phyloP scores from a whole-genome alignment of 345 rosid species.

The Camelina sativa region DNA sequence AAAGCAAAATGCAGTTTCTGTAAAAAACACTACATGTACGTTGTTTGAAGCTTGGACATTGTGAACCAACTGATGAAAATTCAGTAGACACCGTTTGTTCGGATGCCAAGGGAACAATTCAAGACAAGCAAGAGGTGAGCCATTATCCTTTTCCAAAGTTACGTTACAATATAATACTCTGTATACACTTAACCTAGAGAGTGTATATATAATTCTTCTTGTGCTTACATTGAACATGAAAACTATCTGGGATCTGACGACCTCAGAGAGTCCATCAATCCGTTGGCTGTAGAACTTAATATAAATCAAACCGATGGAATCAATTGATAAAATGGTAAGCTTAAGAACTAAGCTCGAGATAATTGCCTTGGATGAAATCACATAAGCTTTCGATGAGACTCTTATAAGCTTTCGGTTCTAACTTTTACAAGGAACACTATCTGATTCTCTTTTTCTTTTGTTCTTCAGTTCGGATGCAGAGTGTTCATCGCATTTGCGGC shows the following conservation, averaged over 20 bases:
- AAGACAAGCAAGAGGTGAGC: conserved; percentile 33
- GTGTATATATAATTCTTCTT: not conserved
- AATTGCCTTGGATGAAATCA: not conserved
- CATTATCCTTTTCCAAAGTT: conserved; percentile 10
- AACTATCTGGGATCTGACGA: conserved; percentile 35
- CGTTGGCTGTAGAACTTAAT: conserved; percentile 24
- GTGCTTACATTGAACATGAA: conserved; percentile 41
- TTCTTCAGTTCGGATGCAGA: conserved; percentile 29
- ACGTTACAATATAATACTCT: conserved; percentile 9
- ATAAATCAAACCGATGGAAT: conserved; percentile 10
- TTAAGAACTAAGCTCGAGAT: not conserved
- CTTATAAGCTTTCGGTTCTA: not conserved
- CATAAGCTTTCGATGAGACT: too few relatives aligned
- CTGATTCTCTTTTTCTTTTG: conserved; percentile 28
- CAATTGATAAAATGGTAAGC: conserved; percentile 44
- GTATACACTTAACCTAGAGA: conserved; percentile 2
- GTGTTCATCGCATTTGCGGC: not conserved
- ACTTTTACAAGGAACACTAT: conserved; percentile 32
- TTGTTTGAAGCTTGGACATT: conserved; percentile 1
- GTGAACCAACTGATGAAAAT: conserved; percentile 26
- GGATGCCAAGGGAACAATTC: conserved; percentile 11
- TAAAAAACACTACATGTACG: conserved; percentile 1
- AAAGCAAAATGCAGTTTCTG: conserved; percentile 4
- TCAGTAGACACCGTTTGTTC: not conserved
- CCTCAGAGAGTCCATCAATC: conserved; percentile 13